Conservation (phyloP, 1,284 basidiomycete genomes). For the Pascua sp. region DNA sequence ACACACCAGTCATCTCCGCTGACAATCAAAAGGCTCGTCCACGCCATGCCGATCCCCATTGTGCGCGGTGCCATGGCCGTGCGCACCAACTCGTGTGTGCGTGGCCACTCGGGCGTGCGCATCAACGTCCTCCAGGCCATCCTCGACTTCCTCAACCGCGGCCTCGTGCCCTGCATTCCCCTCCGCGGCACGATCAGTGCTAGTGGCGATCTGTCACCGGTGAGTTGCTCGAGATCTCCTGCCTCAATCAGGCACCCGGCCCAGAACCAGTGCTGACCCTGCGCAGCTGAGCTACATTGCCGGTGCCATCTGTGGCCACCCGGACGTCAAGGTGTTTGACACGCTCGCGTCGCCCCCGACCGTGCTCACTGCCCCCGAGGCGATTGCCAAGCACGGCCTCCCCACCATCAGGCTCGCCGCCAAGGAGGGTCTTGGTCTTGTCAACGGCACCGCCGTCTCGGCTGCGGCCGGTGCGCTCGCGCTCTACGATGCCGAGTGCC, state of each 20-base stretch:
- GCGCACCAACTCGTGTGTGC: slow-evolving; percentile 20
- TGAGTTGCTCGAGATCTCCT: too few relatives aligned
- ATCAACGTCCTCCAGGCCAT: slow-evolving; percentile 18
- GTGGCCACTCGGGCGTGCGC: slow-evolving; percentile 22
- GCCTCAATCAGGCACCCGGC: too few relatives aligned
- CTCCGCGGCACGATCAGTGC: slow-evolving; percentile 21
- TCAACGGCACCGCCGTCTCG: slow-evolving; percentile 20
- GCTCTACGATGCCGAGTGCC: slow-evolving; percentile 23
- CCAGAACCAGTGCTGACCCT: too few relatives aligned
- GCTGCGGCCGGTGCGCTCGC: slow-evolving; percentile 18
- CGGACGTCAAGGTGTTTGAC: slow-evolving; percentile 22
- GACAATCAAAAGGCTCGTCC: slow-evolving; percentile 1
- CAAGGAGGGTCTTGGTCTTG: slow-evolving; percentile 22
- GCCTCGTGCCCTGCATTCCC: slow-evolving; percentile 19
- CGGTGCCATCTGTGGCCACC: slow-evolving; percentile 19
- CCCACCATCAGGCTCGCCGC: slow-evolving; percentile 10
- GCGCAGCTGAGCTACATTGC: slow-evolving; percentile 15
- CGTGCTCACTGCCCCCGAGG: slow-evolving; percentile 11
- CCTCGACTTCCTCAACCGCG: slow-evolving; percentile 17
- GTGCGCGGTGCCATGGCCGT: slow-evolving; percentile 21
- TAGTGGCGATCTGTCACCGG: slow-evolving; percentile 17
- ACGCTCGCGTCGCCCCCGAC: slow-evolving; percentile 3
- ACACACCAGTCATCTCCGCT: not conserved
- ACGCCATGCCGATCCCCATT: slow-evolving; percentile 19
- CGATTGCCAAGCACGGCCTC: slow-evolving; percentile 17